Base-by-base conservation (phyloP, 1,139 yeast species). In the Debaryomyces singareniensis region DNA sequence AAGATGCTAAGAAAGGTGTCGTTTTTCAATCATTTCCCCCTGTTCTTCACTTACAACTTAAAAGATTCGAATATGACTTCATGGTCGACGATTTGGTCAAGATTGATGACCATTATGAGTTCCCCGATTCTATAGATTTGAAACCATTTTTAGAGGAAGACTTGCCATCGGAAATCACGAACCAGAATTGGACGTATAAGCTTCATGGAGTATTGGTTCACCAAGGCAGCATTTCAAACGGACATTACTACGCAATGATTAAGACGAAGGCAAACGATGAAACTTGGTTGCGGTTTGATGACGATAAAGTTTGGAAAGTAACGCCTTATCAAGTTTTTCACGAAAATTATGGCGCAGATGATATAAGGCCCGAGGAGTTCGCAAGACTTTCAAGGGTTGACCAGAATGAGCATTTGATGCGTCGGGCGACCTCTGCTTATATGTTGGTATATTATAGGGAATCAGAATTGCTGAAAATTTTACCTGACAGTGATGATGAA, bases 1-100 rank as follows among this genome's bases (percentile, higher is more conserved):
- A 91, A 58, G 97, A 87, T 56, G 98, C 98, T 10, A 83, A 83
- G 46, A 91, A 91, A 57, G 98, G 98, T 43, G 98, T 91, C 5
- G 86, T 86, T 0, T 91, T 91, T 51, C 80, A 83, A 50, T 72
- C 78, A 5, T 83, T 91, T 51, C 99, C 99, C 3, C 89, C 95
- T 0, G 96, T 91, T 5, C 64, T 91, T 36, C 97, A 93, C 55
- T 64, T 91, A 36, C 99, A 91, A 55, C 68, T 91, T 44, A 91
- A 91, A 53, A 70, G 99, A 44, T 93, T 89, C 51, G 98, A 91
- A 51, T 91, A 86, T 45, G 96, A 93, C 55, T 89, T 87, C 52
- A 77, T 79, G 66, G 81, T 84, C 37, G 96, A 89, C 52, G 83
- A 79, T 51, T 71, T 89, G 64, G 86, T 86, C 25, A 91, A 91